These are phyloP conservation scores for Talaromyces proteolyticus DNA, from an alignment of 495 filamentous ascomycete genomes.

Conservation along the genomic window DNA sequence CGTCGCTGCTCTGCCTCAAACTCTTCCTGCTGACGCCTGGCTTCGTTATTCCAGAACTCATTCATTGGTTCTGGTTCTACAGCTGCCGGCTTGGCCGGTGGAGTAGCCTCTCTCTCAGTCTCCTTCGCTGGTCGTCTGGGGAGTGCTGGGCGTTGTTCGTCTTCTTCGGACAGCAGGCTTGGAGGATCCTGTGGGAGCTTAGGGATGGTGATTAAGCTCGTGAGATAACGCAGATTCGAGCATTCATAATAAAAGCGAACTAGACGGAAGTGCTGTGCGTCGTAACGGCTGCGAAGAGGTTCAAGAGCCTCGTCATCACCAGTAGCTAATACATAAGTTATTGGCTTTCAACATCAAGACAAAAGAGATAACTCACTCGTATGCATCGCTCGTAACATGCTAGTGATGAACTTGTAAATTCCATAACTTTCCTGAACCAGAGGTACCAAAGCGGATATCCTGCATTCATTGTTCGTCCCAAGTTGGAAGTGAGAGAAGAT, in stretches of 20 bases:
- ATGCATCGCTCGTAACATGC: conserved; percentile 95
- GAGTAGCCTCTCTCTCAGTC: conserved; percentile 49
- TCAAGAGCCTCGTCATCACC: conserved; percentile 94
- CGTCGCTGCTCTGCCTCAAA: conserved; percentile 90
- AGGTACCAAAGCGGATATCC: conserved; percentile 89
- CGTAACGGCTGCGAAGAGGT: conserved; percentile 79
- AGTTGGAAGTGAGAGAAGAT: conserved; percentile 93
- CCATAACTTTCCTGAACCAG: conserved; percentile 97
- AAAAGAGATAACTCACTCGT: conserved; percentile 55
- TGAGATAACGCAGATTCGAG: conserved; percentile 93
- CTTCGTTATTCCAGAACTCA: conserved; percentile 96
- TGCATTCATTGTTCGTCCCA: conserved; percentile 89
- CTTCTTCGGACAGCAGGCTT: conserved; percentile 71
- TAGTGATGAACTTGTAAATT: conserved; percentile 94
- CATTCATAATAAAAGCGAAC: conserved; percentile 99
- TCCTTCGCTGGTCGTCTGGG: conserved; percentile 72
- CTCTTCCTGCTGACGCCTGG: conserved; percentile 82
- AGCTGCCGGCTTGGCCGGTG: conserved; percentile 54
- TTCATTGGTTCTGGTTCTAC: conserved; percentile 88
- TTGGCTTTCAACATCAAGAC: not conserved
- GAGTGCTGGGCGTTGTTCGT: conserved; percentile 75
- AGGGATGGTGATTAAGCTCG: conserved; percentile 90
- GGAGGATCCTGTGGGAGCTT: conserved; percentile 94
- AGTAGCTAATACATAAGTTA: conserved; percentile 52
- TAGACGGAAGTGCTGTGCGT: conserved; percentile 91